phyloP scores from a whole-genome alignment of 768 basidiomycete species.

The Boletus coccyginus region DNA sequence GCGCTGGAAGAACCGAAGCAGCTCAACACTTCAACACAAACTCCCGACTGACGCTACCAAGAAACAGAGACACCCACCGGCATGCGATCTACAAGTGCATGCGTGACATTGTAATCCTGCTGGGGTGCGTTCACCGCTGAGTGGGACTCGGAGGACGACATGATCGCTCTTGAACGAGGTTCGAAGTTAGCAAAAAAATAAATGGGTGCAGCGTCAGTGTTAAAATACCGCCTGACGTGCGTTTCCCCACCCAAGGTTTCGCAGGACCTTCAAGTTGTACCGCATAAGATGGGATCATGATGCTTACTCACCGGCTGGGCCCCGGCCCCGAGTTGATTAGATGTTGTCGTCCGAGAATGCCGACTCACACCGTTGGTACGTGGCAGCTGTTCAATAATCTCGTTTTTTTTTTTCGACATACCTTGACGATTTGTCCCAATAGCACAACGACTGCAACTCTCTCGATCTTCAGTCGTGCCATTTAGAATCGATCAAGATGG shows the following conservation, averaged over 20 bases:
- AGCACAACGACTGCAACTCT: neutral
- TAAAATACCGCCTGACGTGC: neutral
- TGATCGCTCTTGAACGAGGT: neutral
- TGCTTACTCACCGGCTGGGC: constrained; percentile 6
- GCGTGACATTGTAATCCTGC: neutral
- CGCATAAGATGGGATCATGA: neutral
- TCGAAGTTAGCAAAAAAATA: neutral
- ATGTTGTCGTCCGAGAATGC: neutral
- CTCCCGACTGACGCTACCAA: neutral
- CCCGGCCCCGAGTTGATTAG: neutral
- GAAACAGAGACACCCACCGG: constrained; percentile 5
- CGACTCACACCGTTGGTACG: neutral
- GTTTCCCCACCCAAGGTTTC: constrained; percentile 3
- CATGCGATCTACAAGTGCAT: neutral
- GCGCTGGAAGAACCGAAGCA: neutral
- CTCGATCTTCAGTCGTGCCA: neutral
- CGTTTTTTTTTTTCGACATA: neutral
- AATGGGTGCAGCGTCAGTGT: neutral
- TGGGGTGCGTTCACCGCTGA: neutral
- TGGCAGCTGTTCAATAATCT: neutral
- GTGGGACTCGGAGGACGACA: neutral
- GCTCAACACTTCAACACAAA: constrained; percentile 2
- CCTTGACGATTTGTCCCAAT: neutral
- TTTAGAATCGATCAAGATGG: neutral
- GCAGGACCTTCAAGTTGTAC: constrained; percentile 3